phyloP scores from a whole-genome alignment of 2,329 filamentous ascomycete species.

The Cladosporium sp. region DNA sequence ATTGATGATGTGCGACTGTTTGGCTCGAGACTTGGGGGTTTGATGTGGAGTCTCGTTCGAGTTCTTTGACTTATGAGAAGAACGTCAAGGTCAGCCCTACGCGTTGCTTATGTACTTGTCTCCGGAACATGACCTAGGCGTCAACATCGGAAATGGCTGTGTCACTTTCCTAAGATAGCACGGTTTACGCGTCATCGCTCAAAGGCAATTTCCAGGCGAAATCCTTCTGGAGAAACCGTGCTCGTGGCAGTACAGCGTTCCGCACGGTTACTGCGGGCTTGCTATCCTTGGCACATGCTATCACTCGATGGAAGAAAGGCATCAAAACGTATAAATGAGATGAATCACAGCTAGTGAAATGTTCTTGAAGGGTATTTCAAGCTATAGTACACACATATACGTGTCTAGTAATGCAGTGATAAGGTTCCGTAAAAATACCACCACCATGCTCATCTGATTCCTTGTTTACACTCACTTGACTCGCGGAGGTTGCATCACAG shows the following conservation, averaged over 20 bases:
- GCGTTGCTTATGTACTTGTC: slow-evolving; percentile 5
- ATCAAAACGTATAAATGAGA: too few species aligned
- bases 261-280: slow-evolving; percentile 4
- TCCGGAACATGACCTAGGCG: slow-evolving; percentile 1
- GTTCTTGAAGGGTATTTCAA: not conserved
- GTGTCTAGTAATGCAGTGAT: not conserved
- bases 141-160: too few species aligned
- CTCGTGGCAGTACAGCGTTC: slow-evolving; percentile 3
- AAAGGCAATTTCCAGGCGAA: not conserved
- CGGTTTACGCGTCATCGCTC: not conserved
- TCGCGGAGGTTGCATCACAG: not conserved
- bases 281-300: slow-evolving; percentile 4
- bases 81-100: slow-evolving; percentile 10
- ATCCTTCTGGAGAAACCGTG: not conserved
- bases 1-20: not conserved
- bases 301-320: not conserved
- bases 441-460: not conserved
- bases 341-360: not conserved
- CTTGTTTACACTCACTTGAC: not conserved
- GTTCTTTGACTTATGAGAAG: not conserved
- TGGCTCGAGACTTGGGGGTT: not conserved
- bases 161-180: not conserved
- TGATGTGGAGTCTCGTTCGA: not conserved
- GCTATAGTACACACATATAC: not conserved
- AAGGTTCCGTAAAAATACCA: not conserved